phyloP scores from a whole-genome alignment of 495 filamentous ascomycete genomes.

The Lophiostoma macrostomum region DNA sequence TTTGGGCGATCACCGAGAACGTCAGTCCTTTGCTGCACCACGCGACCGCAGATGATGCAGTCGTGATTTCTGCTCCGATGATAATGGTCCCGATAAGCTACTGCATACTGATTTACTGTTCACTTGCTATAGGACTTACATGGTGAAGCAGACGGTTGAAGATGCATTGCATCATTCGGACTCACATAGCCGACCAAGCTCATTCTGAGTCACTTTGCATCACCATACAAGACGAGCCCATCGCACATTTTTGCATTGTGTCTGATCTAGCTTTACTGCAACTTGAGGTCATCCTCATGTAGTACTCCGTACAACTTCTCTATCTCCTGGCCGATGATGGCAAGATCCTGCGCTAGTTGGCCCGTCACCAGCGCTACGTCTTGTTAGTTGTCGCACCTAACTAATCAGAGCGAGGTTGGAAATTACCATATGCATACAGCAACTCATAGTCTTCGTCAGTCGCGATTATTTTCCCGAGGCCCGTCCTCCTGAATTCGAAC shows the following conservation, averaged over 20 bases:
- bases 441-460: constrained; percentile 68
- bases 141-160: no score
- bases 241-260: no score
- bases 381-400: constrained; percentile 49
- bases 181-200: no score
- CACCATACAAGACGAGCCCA: no score
- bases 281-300: constrained; percentile 67
- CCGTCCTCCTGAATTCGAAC: constrained; percentile 74
- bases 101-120: no score
- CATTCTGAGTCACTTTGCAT: no score
- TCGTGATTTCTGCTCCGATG: no score
- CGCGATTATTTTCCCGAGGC: constrained; percentile 50
- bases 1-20: not conserved
- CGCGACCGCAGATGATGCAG: no score
- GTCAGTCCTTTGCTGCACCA: not conserved
- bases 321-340: constrained; percentile 64
- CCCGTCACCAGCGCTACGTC: constrained; percentile 62
- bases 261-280: constrained; percentile 60
- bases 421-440: constrained; percentile 69
- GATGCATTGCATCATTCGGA: no score
- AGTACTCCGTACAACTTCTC: constrained; percentile 71
- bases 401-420: not conserved
- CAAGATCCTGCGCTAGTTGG: constrained; percentile 69
- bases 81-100: no score
- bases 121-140: no score